Percentiles rank a stretch among this genome's conserved stretches.
Evolutionary conservation across 306 rosid species (phyloP).

Genomic region (Senna tora): DNA sequence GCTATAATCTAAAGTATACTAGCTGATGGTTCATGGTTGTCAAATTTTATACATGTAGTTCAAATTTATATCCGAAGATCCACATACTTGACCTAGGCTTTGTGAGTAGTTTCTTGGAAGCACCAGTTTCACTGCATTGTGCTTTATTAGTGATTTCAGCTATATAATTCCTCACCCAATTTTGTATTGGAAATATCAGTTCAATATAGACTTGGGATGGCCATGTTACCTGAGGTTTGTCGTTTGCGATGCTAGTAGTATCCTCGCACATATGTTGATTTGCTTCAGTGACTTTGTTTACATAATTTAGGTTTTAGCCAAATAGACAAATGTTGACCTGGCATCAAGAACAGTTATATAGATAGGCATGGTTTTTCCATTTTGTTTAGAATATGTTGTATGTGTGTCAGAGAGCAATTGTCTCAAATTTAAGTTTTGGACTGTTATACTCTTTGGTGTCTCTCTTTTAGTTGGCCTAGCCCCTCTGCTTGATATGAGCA

Average conservation of each 20-base stretch:
- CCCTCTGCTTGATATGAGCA: constrained; percentile 48
- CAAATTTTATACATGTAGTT: not conserved
- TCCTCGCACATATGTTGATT: not conserved
- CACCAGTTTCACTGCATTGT: not conserved
- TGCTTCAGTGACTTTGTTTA: not conserved
- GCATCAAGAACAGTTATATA: not conserved
- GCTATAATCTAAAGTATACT: not conserved
- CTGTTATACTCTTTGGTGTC: constrained; percentile 46
- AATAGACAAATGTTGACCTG: not conserved
- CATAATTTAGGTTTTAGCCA: not conserved
- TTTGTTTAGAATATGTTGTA: not conserved
- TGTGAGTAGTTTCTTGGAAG: not conserved
- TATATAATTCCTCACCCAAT: not conserved
- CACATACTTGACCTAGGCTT: not conserved
- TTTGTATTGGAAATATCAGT: not conserved
- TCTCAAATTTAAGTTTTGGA: constrained; percentile 6
- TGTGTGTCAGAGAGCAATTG: not conserved
- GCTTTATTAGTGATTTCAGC: not conserved
- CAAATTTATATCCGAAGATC: not conserved
- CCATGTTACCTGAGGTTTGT: not conserved
- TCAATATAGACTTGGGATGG: not conserved
- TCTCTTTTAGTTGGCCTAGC: constrained; percentile 45
- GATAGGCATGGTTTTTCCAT: not conserved
- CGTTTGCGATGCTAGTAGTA: not conserved
- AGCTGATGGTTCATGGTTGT: not conserved